phyloP scores from a whole-genome alignment of 768 basidiomycete genomes.

The Leccinum olivaceopallidum region DNA sequence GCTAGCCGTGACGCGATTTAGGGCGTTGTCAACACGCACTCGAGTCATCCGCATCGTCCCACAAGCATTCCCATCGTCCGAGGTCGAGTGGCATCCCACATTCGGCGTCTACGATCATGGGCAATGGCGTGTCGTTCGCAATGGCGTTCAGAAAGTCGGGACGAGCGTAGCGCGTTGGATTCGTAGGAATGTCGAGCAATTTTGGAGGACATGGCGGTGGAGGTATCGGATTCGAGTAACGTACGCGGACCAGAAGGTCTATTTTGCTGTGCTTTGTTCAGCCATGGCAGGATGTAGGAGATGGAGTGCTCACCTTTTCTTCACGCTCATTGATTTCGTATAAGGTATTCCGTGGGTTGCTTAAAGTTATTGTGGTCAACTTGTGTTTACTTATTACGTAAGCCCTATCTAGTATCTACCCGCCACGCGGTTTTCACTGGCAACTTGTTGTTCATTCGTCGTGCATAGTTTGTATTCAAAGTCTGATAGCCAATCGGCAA shows the following conservation, averaged over 20 bases:
- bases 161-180: conserved; percentile 82
- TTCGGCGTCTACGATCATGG: conserved; percentile 97
- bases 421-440: too few species aligned
- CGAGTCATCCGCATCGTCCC: conserved; percentile 74
- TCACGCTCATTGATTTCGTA: conserved; percentile 46
- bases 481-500: background rate
- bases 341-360: conserved; percentile 9
- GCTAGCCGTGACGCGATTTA: background rate
- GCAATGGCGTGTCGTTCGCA: conserved; percentile 78
- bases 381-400: conserved; percentile 16
- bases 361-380: background rate
- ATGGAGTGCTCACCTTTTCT: conserved; percentile 46
- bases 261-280: conserved; percentile 53
- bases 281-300: background rate
- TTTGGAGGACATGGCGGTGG: conserved; percentile 97
- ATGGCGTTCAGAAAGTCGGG: conserved; percentile 83
- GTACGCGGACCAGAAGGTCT: conserved; percentile 89
- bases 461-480: background rate
- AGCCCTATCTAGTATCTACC: background rate
- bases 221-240: conserved; percentile 93
- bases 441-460: background rate
- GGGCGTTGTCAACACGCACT: conserved; percentile 37
- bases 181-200: conserved; percentile 87
- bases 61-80: conserved; percentile 77
- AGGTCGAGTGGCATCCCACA: conserved; percentile 95